phyloP scores from a whole-genome alignment of 805 yeast species.

The Starmerella asiatica region DNA sequence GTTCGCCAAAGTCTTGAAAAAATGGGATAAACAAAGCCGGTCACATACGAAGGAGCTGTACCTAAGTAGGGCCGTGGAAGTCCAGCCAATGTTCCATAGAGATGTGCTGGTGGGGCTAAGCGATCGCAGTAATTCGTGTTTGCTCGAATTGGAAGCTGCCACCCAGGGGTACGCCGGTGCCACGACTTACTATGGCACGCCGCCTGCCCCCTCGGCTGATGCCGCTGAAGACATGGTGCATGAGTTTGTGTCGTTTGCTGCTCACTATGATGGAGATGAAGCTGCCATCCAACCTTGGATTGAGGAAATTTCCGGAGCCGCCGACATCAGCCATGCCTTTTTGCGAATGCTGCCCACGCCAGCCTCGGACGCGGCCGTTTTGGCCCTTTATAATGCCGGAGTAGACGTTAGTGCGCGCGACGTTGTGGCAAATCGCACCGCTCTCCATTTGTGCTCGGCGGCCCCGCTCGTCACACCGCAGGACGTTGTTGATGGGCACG shows the following conservation, averaged over 20 bases:
- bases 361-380: slow-evolving; percentile 49
- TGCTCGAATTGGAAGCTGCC: slow-evolving; percentile 63
- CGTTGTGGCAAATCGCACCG: slow-evolving; percentile 58
- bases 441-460: slow-evolving; percentile 52
- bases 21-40: slow-evolving; percentile 95
- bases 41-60: slow-evolving; percentile 89
- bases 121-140: slow-evolving; percentile 40
- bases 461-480: neutral
- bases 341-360: slow-evolving; percentile 50
- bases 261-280: slow-evolving; percentile 24
- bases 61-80: slow-evolving; percentile 81
- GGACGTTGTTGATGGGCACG: neutral
- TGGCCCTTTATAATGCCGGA: slow-evolving; percentile 35
- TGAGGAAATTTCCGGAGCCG: slow-evolving; percentile 31
- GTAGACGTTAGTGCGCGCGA: slow-evolving; percentile 55
- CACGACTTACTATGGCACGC: slow-evolving; percentile 11
- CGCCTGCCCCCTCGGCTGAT: neutral
- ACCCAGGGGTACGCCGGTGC: slow-evolving; percentile 37
- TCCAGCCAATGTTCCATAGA: slow-evolving; percentile 91
- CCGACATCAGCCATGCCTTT: slow-evolving; percentile 54
- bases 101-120: slow-evolving; percentile 72
- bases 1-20: slow-evolving; percentile 84
- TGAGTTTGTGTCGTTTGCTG: slow-evolving; percentile 40
- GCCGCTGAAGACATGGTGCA: slow-evolving; percentile 49
- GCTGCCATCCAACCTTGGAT: slow-evolving; percentile 35